These are phyloP conservation scores for Zygoascus flipseniorum DNA, from an alignment of 805 yeast species.

Conservation along the genomic window DNA sequence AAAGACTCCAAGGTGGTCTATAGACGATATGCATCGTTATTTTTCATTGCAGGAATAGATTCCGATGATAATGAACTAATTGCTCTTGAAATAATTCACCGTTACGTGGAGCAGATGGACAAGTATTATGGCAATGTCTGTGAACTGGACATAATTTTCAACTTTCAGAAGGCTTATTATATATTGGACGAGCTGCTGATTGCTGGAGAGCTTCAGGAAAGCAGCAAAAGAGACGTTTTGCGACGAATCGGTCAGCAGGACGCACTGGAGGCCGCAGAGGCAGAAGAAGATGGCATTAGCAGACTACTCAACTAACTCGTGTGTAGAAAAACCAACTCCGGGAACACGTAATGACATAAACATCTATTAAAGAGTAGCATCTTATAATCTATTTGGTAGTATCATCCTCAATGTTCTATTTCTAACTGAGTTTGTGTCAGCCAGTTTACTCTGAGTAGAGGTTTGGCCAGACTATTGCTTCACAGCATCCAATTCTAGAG, in stretches of 20 bases:
- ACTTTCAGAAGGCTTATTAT: conserved; percentile 88
- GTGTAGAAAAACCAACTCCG: neutral
- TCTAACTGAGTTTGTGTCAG: no score
- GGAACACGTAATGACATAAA: neutral
- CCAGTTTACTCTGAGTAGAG: no score
- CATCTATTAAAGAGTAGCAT: neutral
- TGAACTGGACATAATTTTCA: conserved; percentile 93
- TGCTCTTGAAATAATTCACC: conserved; percentile 77
- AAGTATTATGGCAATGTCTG: conserved; percentile 91
- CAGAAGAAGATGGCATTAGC: conserved; percentile 34
- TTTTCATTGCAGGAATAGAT: conserved; percentile 81
- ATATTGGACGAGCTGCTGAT: conserved; percentile 82
- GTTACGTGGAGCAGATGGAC: conserved; percentile 96
- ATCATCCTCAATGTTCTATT: no score
- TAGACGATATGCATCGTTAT: conserved; percentile 86
- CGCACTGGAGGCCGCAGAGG: conserved; percentile 72
- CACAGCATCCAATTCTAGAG: conserved; percentile 19
- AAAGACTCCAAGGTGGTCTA: conserved; percentile 79
- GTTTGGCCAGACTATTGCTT: neutral
- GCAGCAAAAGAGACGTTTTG: conserved; percentile 71
- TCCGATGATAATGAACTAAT: conserved; percentile 78
- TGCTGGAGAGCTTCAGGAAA: conserved; percentile 83
- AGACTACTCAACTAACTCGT: conserved; percentile 12
- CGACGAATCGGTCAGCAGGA: conserved; percentile 77
- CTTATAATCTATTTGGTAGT: no score